phyloP scores from a whole-genome alignment of 768 basidiomycete genomes.

The Macrolepiota fuliginosa region DNA sequence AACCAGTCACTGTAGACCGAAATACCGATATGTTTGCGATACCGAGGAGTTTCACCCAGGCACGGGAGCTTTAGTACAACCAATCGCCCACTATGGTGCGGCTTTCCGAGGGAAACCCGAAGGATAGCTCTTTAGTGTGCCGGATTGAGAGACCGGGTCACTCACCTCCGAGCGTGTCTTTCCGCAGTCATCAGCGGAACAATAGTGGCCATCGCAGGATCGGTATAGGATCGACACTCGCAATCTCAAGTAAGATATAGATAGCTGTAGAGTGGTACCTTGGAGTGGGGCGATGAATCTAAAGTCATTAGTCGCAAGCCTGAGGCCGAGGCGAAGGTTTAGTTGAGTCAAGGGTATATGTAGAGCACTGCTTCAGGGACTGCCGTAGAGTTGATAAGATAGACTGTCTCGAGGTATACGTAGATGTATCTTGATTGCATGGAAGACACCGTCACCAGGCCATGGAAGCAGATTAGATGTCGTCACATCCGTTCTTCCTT shows the following conservation, averaged over 20 bases:
- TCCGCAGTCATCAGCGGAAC: conserved; percentile 1
- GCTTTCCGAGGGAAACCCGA: background rate
- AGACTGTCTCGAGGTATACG: background rate
- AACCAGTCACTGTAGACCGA: too few species aligned
- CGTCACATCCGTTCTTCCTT: conserved; percentile 3
- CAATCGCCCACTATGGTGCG: too few species aligned
- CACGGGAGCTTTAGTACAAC: too few species aligned
- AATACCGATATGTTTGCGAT: too few species aligned
- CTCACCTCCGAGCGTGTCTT: background rate
- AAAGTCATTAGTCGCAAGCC: background rate
- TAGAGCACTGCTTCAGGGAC: background rate
- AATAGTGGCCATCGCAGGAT: background rate
- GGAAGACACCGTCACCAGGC: background rate
- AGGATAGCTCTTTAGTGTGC: background rate
- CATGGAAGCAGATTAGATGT: conserved; percentile 6
- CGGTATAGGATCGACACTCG: conserved; percentile 3
- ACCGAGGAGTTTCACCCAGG: too few species aligned
- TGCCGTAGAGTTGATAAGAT: conserved; percentile 1
- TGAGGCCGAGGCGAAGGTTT: background rate
- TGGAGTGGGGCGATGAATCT: background rate
- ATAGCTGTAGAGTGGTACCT: background rate
- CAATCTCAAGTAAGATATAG: background rate
- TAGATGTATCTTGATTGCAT: conserved; percentile 4
- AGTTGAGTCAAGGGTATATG: background rate
- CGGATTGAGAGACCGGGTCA: background rate